These are phyloP conservation scores for Dictyostelium purpureum DNA, from an alignment of 78 protist genomes.

Conservation along the genomic window DNA sequence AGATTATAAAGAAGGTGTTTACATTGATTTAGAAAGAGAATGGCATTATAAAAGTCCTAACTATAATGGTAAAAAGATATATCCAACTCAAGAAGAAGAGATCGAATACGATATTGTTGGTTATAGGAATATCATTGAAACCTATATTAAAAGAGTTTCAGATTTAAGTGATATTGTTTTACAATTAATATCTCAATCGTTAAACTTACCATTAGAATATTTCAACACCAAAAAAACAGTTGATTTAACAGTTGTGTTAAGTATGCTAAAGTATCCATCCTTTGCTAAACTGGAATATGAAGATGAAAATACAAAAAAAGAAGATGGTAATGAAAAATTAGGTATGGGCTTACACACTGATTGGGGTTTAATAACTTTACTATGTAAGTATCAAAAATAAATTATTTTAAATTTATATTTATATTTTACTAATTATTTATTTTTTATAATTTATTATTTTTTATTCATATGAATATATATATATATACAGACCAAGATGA, in stretches of 20 bases:
- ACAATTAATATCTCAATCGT: neutral
- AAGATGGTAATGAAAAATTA: neutral
- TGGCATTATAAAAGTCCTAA: neutral
- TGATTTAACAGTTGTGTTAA: conserved; percentile 13
- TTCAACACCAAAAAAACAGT: neutral
- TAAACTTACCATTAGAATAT: neutral
- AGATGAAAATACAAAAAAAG: too few relatives aligned
- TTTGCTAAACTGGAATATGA: neutral
- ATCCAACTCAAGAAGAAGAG: neutral
- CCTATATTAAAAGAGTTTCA: neutral
- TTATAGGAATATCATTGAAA: neutral
- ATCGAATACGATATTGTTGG: neutral
- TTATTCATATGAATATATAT: conserved; percentile 75
- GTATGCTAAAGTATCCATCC: conserved; percentile 41
- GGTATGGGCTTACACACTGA: conserved; percentile 44
- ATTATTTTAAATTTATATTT: too few relatives aligned
- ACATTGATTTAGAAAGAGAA: conserved; percentile 22
- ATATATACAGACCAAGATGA: conserved; percentile 57
- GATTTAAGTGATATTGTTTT: neutral
- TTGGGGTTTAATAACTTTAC: neutral
- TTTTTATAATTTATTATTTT: too few relatives aligned
- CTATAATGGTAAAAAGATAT: neutral
- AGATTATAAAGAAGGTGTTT: conserved; percentile 60
- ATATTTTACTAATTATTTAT: too few relatives aligned
- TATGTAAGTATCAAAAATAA: neutral